A percentile compares a stretch with the other conserved stretches of the same genome.
Evolutionary conservation across 148 eudicot genomes (phyloP).

Genomic region (Dianthus caryophyllus): DNA sequence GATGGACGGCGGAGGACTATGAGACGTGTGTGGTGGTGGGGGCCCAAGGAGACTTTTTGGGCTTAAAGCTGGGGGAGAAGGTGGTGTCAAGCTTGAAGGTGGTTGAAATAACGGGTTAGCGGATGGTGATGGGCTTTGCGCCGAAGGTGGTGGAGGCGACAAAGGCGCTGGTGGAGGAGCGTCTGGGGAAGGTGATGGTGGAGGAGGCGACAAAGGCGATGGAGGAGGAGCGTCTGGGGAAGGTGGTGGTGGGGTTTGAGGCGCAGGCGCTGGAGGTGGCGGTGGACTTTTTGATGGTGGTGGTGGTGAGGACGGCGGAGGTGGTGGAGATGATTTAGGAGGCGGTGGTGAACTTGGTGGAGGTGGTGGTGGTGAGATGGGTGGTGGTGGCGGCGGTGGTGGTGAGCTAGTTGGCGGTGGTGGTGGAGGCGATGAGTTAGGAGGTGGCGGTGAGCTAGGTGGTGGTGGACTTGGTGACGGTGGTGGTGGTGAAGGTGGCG

Average conservation of each 20-base stretch:
- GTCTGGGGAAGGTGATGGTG: slow-evolving; percentile 24
- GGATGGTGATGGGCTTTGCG: slow-evolving; percentile 17
- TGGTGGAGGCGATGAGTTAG: neutral
- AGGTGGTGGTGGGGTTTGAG: neutral
- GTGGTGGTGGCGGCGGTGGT: neutral
- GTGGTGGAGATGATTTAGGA: neutral
- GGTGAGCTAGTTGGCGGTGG: slow-evolving; percentile 6
- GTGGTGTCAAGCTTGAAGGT: slow-evolving; percentile 2
- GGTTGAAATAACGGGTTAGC: slow-evolving; percentile 10
- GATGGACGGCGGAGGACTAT: no score
- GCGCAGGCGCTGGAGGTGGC: neutral
- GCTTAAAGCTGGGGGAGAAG: slow-evolving; percentile 14
- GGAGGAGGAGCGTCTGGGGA: slow-evolving; percentile 1
- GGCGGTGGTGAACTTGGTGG: neutral
- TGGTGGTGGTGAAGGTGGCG: neutral
- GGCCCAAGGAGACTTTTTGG: no score
- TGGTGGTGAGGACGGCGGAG: neutral
- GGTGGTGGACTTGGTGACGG: neutral
- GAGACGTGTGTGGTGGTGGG: slow-evolving; percentile 16
- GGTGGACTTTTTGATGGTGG: neutral
- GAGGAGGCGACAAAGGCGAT: slow-evolving; percentile 2
- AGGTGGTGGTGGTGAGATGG: neutral
- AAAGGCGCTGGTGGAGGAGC: slow-evolving; percentile 14
- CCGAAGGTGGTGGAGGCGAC: slow-evolving; percentile 23
- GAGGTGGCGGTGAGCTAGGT: neutral